Conservation (phyloP, 306 rosid genomes). For the Potentilla sterilis region DNA sequence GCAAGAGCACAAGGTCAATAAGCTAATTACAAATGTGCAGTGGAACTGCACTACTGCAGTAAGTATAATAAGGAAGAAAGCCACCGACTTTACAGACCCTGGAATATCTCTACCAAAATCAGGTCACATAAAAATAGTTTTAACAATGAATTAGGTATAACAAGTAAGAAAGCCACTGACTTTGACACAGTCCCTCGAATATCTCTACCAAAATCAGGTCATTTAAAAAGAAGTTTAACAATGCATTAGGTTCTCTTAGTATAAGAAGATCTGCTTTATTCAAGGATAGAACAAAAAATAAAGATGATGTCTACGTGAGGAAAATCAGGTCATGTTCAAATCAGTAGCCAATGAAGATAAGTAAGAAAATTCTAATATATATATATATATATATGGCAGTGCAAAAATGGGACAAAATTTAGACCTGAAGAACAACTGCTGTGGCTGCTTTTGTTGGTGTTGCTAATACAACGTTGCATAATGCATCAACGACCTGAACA, state of each 20-base stretch:
- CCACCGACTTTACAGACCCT: too few species aligned
- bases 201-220: constrained; percentile 20
- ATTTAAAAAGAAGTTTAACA: constrained; percentile 16
- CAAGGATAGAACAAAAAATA: not conserved
- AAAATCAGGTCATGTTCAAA: constrained; percentile 16
- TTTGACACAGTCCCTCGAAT: constrained; percentile 17
- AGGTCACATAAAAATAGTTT: too few species aligned
- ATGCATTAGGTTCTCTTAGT: constrained; percentile 4
- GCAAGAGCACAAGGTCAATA: constrained; percentile 38
- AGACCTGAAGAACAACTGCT: constrained; percentile 94
- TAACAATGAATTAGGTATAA: too few species aligned
- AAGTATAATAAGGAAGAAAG: constrained; percentile 2
- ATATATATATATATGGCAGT: not conserved
- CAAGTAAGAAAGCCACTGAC: constrained; percentile 12
- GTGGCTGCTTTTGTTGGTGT: constrained; percentile 90
- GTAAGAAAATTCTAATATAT: not conserved
- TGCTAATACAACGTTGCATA: constrained; percentile 91
- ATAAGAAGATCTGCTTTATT: constrained; percentile 7
- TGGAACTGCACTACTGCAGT: constrained; percentile 1
- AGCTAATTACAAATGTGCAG: constrained; percentile 35
- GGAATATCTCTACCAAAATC: too few species aligned
- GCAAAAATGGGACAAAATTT: constrained; percentile 30
- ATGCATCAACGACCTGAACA: constrained; percentile 85
- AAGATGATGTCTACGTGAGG: too few species aligned
- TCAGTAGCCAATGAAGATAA: constrained; percentile 10